Evolutionary conservation across 352 stramenopile genomes (phyloP), one percentile per base, ranked within the genome.

Genomic region (Phytophthora palmivora): DNA sequence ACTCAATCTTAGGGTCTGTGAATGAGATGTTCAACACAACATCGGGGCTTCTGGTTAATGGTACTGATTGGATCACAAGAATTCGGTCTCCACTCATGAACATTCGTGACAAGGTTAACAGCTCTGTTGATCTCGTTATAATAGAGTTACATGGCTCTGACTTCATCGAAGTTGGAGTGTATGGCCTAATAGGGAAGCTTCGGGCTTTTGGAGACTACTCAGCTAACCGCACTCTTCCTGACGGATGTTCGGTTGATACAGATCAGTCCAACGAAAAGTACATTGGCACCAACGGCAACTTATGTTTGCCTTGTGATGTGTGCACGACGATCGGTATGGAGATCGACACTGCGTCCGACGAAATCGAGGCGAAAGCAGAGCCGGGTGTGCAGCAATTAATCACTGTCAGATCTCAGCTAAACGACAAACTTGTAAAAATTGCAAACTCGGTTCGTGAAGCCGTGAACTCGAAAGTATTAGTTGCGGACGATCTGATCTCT

Each of bases 301-400:
- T 76, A 19, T 90, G 81, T 62, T 2, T 90, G 67, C 64, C 76
- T 4, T 90, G 81, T 49, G 78, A 63, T n/a, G 72, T 58, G 0
- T 63, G 55, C 26, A 63, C 55, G 4, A 45, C 28, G 18, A 88
- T 90, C 32, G 80, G 68, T 54, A 51, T n/a, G 0, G 48, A 79
- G 9, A 70, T 87, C 1, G 36, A 28, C 4, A 14, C 15, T 5
- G 61, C 78, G 0, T 58, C 66, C 2, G 47, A 56, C 1, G 51
- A 90, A 61, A 83, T 90, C 26, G 39, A 72, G 21, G 24, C 30
- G 1, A 81, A 85, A 16, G 81, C 81, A 7, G 65, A 59, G 4
- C 47, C 63, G 0, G 76, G 72, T 7, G 52, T 84, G 5, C 28
- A 39, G 1, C 21, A 72, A 43, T 61, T 88, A 6, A 68, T 74